These are phyloP conservation scores for Candida parachauliodes DNA, from an alignment of 805 yeast genomes.

Conservation along the genomic window DNA sequence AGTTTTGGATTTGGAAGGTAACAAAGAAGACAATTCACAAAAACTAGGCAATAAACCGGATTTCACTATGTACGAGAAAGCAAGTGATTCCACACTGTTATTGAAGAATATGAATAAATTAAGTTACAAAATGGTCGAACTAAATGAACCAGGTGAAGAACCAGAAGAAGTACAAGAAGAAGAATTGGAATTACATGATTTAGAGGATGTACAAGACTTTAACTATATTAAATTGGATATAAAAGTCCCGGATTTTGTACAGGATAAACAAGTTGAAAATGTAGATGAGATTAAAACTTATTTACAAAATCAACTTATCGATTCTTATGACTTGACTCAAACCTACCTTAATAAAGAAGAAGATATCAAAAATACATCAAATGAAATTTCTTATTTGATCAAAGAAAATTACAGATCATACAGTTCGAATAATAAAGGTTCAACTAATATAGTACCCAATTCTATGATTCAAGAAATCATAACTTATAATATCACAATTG, in stretches of 20 bases:
- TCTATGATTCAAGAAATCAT: constrained; percentile 30
- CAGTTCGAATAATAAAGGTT: constrained; percentile 15
- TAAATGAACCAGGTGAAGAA: constrained; percentile 9
- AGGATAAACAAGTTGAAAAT: constrained; percentile 9
- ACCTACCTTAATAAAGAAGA: constrained; percentile 22
- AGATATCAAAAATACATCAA: constrained; percentile 31
- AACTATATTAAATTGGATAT: constrained; percentile 31
- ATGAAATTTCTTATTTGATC: constrained; percentile 27
- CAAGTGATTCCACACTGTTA: constrained; percentile 68
- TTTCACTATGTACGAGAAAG: constrained; percentile 63
- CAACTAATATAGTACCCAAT: constrained; percentile 20
- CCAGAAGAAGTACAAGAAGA: constrained; percentile 11
- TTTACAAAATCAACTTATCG: constrained; percentile 15
- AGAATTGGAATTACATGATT: constrained; percentile 35
- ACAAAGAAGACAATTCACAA: constrained; percentile 75
- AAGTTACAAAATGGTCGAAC: constrained; percentile 69
- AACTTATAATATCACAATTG: constrained; percentile 35
- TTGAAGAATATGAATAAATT: constrained; percentile 86
- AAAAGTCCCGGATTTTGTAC: constrained; percentile 18
- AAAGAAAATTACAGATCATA: constrained; percentile 34
- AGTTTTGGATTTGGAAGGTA: constrained; percentile 76
- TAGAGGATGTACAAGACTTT: constrained; percentile 29
- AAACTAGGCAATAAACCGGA: constrained; percentile 80
- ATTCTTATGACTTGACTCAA: constrained; percentile 20
- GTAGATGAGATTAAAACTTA: constrained; percentile 14